These are phyloP conservation scores for Septoria linicola DNA, from an alignment of 2,329 filamentous ascomycete genomes.

Conservation along the genomic window DNA sequence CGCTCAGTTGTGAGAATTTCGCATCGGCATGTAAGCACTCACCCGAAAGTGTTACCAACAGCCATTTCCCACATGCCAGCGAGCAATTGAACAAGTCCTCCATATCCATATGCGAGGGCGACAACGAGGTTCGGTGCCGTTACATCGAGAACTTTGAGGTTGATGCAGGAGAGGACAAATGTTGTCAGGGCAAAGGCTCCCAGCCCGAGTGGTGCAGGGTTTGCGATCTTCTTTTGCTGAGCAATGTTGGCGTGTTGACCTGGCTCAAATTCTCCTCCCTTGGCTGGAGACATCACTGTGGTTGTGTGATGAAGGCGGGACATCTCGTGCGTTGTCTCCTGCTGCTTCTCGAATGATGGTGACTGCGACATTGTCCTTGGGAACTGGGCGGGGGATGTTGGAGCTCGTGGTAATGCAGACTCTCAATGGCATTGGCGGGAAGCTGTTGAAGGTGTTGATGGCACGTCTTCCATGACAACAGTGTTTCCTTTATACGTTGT, in stretches of 20 bases:
- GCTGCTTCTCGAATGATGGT: conserved; percentile 1
- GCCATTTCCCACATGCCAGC: conserved; percentile 93
- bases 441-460: background rate
- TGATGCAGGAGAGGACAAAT: conserved; percentile 73
- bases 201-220: conserved; percentile 75
- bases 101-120: conserved; percentile 70
- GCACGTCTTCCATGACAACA: background rate
- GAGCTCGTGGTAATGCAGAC: background rate
- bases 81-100: conserved; percentile 73
- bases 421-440: background rate
- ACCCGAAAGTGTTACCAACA: conserved; percentile 75
- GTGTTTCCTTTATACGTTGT: background rate
- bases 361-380: background rate
- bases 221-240: conserved; percentile 59
- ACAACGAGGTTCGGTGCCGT: conserved; percentile 65
- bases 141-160: conserved; percentile 64
- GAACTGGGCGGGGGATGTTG: background rate
- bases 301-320: background rate
- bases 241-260: conserved; percentile 5
- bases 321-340: background rate
- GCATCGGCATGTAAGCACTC: background rate
- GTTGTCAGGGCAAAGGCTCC: conserved; percentile 79
- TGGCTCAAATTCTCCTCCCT: conserved; percentile 3
- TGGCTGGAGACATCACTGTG: background rate
- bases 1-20: background rate